A percentile compares a stretch with the other conserved stretches of the same genome.
Conservation (phyloP, 306 rosid genomes). For the Cyclanthera cordifolia region DNA sequence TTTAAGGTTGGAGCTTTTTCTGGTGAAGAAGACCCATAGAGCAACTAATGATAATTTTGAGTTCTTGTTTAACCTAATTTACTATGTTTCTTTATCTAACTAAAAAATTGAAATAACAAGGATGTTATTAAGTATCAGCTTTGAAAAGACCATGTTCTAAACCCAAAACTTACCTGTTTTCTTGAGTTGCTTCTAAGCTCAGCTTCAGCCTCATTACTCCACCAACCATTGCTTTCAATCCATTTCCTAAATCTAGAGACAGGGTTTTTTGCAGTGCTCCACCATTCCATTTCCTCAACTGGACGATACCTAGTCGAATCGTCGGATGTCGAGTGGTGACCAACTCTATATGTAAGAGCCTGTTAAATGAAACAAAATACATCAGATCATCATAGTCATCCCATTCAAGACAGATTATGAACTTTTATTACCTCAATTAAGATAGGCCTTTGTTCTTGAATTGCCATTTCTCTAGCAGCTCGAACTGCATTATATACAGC, state of each 20-base stretch:
- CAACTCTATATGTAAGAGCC: constrained; percentile 89
- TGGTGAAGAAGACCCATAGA: neutral
- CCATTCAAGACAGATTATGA: neutral
- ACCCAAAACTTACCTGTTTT: constrained; percentile 38
- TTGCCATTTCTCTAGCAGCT: constrained; percentile 74
- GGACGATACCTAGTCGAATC: constrained; percentile 92
- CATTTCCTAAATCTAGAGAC: constrained; percentile 77
- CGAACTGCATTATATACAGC: constrained; percentile 67
- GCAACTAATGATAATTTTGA: neutral
- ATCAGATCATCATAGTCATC: neutral
- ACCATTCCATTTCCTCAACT: constrained; percentile 59
- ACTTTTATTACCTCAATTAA: constrained; percentile 55
- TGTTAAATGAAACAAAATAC: constrained; percentile 19
- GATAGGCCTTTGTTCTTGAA: constrained; percentile 60
- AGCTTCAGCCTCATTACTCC: constrained; percentile 50
- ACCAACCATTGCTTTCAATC: constrained; percentile 81
- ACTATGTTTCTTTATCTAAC: neutral
- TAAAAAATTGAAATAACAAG: neutral
- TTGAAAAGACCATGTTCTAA: neutral
- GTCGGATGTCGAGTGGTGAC: constrained; percentile 95
- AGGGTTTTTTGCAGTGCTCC: constrained; percentile 62
- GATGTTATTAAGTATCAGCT: neutral
- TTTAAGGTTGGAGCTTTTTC: neutral
- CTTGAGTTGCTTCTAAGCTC: constrained; percentile 47
- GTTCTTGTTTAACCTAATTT: neutral